Percentiles rank a stretch among this genome's conserved stretches.
Evolutionary conservation across 257 asterid species (phyloP).

Genomic region (Ligustrum vulgare): DNA sequence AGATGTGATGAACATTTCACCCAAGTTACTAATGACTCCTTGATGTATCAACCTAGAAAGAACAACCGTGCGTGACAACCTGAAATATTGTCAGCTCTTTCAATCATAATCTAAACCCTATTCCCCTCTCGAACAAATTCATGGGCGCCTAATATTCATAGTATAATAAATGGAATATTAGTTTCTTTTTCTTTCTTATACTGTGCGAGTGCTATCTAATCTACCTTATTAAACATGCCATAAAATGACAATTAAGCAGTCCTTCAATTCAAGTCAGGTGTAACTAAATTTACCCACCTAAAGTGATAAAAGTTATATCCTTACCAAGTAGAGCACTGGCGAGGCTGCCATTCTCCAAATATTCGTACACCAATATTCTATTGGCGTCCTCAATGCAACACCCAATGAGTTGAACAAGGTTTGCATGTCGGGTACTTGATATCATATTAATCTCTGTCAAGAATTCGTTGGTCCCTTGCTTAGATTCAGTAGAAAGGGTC

Average conservation of each 20-base stretch:
- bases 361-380: slow-evolving; percentile 73
- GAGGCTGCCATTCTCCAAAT: slow-evolving; percentile 80
- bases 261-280: neutral
- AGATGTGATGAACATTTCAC: neutral
- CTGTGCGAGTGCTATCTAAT: neutral
- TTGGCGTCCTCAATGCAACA: slow-evolving; percentile 67
- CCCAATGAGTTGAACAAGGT: slow-evolving; percentile 74
- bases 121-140: neutral
- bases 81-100: neutral
- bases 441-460: slow-evolving; percentile 71
- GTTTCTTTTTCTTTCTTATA: neutral
- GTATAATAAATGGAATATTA: no score
- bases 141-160: neutral
- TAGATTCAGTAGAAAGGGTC: slow-evolving; percentile 73
- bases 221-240: neutral
- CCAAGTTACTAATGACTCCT: neutral
- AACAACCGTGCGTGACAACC: neutral
- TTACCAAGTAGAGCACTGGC: slow-evolving; percentile 72
- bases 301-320: neutral
- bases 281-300: neutral
- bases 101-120: neutral
- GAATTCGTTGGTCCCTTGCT: slow-evolving; percentile 77
- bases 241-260: neutral
- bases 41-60: neutral
- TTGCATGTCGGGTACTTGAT: slow-evolving; percentile 59